phyloP scores from a whole-genome alignment of 108 stramenopile genomes.

The Cyclotella baltica region DNA sequence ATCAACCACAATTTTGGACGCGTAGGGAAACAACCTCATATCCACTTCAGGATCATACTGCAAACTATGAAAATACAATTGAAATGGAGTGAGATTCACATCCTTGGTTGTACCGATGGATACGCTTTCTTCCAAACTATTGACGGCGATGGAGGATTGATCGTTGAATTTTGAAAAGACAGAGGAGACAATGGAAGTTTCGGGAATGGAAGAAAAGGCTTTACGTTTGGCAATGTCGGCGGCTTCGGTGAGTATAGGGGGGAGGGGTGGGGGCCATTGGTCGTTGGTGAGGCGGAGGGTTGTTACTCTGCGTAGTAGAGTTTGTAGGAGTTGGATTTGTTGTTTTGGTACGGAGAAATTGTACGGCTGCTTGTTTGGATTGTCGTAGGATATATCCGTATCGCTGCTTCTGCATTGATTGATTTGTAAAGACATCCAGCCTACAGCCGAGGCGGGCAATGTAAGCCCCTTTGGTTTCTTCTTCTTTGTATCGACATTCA shows the following conservation, averaged over 20 bases:
- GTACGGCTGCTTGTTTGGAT: conserved; percentile 3
- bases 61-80: conserved; percentile 47
- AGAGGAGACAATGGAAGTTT: conserved; percentile 26
- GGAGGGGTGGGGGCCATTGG: conserved; percentile 64
- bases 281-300: conserved; percentile 66
- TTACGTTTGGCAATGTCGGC: conserved; percentile 20
- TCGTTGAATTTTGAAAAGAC: conserved; percentile 47
- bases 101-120: conserved; percentile 18
- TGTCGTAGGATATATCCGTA: neutral
- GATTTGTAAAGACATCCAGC: conserved; percentile 72
- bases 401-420: neutral
- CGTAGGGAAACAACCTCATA: conserved; percentile 70
- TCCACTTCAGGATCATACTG: conserved; percentile 63
- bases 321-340: conserved; percentile 61
- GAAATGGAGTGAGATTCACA: conserved; percentile 32
- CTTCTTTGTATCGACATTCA: neutral
- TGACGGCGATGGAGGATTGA: conserved; percentile 27
- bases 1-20: conserved; percentile 70
- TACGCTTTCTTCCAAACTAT: conserved; percentile 32
- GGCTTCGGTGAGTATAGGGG: conserved; percentile 15
- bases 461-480: conserved; percentile 61
- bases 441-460: conserved; percentile 75
- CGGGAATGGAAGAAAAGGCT: conserved; percentile 26
- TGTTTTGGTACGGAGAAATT: conserved; percentile 47
- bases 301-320: conserved; percentile 64